Base-by-base conservation (phyloP, 2,329 filamentous ascomycete genomes). In the Pleoardoris graminearum region DNA sequence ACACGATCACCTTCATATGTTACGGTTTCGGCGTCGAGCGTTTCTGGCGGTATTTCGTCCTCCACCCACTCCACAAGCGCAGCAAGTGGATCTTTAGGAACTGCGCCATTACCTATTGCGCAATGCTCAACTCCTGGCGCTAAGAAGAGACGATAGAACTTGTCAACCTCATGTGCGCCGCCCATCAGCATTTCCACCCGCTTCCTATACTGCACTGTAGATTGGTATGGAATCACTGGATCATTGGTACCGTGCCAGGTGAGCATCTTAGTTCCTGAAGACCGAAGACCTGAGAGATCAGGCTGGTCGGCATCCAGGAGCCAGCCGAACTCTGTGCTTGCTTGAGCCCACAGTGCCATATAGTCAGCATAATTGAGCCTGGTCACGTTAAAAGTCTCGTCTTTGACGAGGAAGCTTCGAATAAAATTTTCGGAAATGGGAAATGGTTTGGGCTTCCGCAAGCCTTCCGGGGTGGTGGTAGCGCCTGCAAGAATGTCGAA, bases 131-230 rank as follows among this genome's bases (percentile, higher is more conserved):
- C 62, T 3, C 67, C 68, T 7, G 68, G 66, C 25, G 63, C 68
- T 8, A 71, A 55, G 27, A 72, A 72, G 4, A 71, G 48, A 11
- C 67, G 63, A 38, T 67, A 70, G 52, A 65, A 70, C 2, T 66
- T 50, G 38, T 70, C 55, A 10, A 69, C 62, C 27, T 58, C 53
- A 11, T 58, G 37, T 0, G 61, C 53, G 8, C 62, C 65, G 1
- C 68, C 66, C 63, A 66, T 68, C 22, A 49, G 33, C 2, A 42
- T 53, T 48, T 70, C 62, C 0, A 68, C 65, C 10, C 48, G 51
- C 36, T 62, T 53, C 3, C 65, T 55, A 38, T 68, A 68, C 4
- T 53, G 51, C 10, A 66, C 45, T 1, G 64, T 69, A 21, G 62
- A 65, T n/a, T 65, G 53, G 19, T 59, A 62, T 0, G 65, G 60